phyloP scores from a whole-genome alignment of 305 asterid genomes.

The Fraxinus nigra region DNA sequence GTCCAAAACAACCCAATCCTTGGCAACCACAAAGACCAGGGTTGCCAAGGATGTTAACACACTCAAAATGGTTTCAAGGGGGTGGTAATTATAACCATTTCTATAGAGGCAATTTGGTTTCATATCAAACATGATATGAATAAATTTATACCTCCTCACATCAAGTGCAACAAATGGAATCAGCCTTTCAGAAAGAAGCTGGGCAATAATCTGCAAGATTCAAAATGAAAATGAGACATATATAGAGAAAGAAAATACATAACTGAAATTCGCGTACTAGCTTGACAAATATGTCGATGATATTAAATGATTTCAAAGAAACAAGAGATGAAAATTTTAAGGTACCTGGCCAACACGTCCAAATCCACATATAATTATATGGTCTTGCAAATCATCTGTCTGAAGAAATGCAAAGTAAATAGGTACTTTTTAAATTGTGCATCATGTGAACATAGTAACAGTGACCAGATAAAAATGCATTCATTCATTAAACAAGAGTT shows the following conservation, averaged over 20 bases:
- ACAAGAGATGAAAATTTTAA: conserved; percentile 18
- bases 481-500: conserved; percentile 1
- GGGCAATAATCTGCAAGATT: conserved; percentile 86
- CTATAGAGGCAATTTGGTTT: not conserved
- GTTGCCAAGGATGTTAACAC: not conserved
- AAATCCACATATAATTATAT: conserved; percentile 93
- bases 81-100: not conserved
- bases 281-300: conserved; percentile 13
- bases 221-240: conserved; percentile 18
- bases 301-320: conserved; percentile 18
- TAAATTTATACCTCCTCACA: conserved; percentile 75
- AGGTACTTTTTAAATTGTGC: not conserved
- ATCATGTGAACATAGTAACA: not conserved
- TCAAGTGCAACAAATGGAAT: conserved; percentile 99
- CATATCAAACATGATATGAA: not conserved
- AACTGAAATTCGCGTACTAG: conserved; percentile 11
- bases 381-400: conserved; percentile 99
- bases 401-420: conserved; percentile 36
- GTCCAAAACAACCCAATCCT: not conserved
- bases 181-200: conserved; percentile 95
- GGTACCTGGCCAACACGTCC: conserved; percentile 99
- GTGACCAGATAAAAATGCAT: not conserved
- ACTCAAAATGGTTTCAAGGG: not conserved
- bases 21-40: not conserved
- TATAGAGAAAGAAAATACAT: conserved; percentile 4